phyloP scores from a whole-genome alignment of 352 stramenopile genomes.

The Blastocystis sp. region DNA sequence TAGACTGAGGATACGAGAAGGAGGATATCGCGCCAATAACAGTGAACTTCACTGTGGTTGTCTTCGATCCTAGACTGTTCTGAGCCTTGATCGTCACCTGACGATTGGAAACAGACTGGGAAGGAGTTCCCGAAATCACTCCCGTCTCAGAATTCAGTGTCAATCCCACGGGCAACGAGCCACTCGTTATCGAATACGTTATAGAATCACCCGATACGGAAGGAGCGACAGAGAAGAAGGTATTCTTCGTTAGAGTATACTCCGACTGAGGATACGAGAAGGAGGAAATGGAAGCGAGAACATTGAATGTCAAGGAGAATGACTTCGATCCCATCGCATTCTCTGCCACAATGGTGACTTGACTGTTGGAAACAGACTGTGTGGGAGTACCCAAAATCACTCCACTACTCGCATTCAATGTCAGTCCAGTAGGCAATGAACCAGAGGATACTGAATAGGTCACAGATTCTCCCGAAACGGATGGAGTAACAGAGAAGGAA shows the following conservation, averaged over 20 bases:
- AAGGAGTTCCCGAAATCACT: constrained; percentile 7
- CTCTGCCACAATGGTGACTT: too few relatives aligned
- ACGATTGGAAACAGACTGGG: background rate
- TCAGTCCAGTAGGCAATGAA: too few relatives aligned
- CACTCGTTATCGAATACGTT: background rate
- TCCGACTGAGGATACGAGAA: background rate
- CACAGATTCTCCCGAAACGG: too few relatives aligned
- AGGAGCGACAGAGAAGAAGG: background rate
- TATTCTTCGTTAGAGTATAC: background rate
- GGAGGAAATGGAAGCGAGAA: background rate
- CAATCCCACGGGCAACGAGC: background rate
- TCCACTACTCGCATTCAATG: background rate
- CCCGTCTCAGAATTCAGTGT: background rate
- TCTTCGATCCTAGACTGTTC: background rate
- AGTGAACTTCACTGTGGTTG: background rate
- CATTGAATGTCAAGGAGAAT: too few relatives aligned
- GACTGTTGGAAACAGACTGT: too few relatives aligned
- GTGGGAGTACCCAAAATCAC: background rate
- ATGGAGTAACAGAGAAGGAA: too few relatives aligned
- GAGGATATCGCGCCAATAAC: background rate
- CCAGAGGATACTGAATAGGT: too few relatives aligned
- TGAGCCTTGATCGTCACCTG: background rate
- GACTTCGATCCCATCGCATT: too few relatives aligned
- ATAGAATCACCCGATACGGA: background rate
- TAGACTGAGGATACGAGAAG: background rate